Evolutionary conservation across 2,329 filamentous ascomycete species (phyloP), one percentile per base, ranked within the genome.

Genomic region (Exserohilum turcica): DNA sequence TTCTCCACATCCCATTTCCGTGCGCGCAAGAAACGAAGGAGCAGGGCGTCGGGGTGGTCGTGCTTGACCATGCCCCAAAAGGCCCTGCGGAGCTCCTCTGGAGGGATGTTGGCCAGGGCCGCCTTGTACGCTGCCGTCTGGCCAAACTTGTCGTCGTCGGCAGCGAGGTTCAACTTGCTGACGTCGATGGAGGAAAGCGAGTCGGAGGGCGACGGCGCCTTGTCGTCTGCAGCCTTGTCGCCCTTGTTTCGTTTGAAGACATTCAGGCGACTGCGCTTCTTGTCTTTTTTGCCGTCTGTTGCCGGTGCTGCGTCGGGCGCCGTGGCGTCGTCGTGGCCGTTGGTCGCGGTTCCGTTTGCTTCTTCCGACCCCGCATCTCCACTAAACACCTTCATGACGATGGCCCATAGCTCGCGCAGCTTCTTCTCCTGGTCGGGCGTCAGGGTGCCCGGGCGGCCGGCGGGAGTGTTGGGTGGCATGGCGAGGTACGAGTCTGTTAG

Each of bases 61-160:
- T 94, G 88, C 79, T 97, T 99, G 53, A 93, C 85, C 91, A 97
- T 96, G 62, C 79, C 84, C 94, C 94, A 97, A 70, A 97, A 89
- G 0, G 92, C 87, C 13, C 82, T 80, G 46, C 92, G 86, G 60
- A 99, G 85, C 37, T 88, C 82, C 66, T 95, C 91, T 0, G 93
- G 90, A 0, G 86, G 83, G 67, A 89, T 84, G 54, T 84, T 90
- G 43, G 88, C 87, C 8, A 99, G 76, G 0, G 91, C 91, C 35
- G 93, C 86, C 63, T 91, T 85, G 76, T 92, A 97, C 43, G 92
- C 86, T 76, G 93, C 94, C 32, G 84, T 89, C 75, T 94, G 90
- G 40, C 92, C 92, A 73, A 95, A 93, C 78, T 97, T 99, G 78
- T 99, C 94, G 51, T 97, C 90, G 6, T 72, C 70, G 19, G 70